Percentiles rank a stretch among this genome's conserved stretches.
Evolutionary conservation across 2,329 filamentous ascomycete species (phyloP).

Genomic region (Dothideomycetidae sp.): DNA sequence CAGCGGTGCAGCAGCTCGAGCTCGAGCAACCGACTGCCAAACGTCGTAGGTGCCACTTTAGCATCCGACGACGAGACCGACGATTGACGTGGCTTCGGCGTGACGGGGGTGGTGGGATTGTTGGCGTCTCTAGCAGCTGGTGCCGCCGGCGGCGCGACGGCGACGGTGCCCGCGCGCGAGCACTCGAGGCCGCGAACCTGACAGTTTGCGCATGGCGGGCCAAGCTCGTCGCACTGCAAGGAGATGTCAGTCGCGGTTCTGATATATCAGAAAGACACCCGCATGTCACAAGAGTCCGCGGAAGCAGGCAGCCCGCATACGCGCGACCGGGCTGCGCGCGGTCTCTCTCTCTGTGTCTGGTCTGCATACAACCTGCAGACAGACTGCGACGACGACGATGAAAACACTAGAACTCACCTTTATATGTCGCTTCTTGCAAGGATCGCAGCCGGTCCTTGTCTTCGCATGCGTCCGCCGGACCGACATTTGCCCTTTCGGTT

Average conservation of each 20-base stretch:
- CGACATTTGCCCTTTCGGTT: background rate
- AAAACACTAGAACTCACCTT: conserved; percentile 2
- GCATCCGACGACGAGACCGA: too few relatives aligned
- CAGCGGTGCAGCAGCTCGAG: conserved; percentile 9
- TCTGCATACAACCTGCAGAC: too few relatives aligned
- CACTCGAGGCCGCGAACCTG: background rate
- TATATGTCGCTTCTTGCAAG: conserved; percentile 8
- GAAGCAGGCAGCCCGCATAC: too few relatives aligned
- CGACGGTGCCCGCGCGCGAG: background rate
- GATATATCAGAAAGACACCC: too few relatives aligned
- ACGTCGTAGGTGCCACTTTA: too few relatives aligned
- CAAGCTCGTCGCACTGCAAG: conserved; percentile 6
- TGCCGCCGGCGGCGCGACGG: too few relatives aligned
- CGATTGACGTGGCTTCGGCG: background rate
- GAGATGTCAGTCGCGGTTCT: background rate
- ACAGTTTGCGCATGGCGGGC: conserved; percentile 8
- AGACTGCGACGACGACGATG: too few relatives aligned
- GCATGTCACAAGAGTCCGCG: too few relatives aligned
- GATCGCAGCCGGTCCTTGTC: conserved; percentile 3
- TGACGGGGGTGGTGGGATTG: background rate
- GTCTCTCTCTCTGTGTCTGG: too few relatives aligned
- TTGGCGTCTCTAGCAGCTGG: background rate
- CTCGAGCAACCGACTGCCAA: conserved; percentile 4
- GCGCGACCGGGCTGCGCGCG: too few relatives aligned
- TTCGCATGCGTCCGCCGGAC: conserved; percentile 4